Percentiles rank a stretch among this genome's conserved stretches.
These are phyloP conservation scores for Silene uniflora DNA, from an alignment of 148 eudicot genomes.

Conservation along the genomic window DNA sequence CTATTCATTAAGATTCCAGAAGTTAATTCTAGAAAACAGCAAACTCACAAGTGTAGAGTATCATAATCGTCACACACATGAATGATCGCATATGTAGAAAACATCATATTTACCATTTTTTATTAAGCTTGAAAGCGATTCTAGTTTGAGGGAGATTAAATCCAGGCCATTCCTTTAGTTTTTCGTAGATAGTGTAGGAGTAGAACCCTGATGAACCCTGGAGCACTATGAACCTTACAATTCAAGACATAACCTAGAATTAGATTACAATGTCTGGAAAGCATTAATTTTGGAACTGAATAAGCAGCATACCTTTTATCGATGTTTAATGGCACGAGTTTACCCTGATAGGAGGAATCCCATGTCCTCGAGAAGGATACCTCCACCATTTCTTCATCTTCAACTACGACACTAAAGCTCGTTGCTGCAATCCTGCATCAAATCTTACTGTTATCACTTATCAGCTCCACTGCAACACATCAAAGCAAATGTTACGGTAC, in stretches of 20 bases:
- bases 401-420: conserved; percentile 48
- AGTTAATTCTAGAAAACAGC: not conserved
- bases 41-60: not conserved
- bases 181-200: conserved; percentile 39
- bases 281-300: not conserved
- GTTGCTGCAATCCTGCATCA: conserved; percentile 59
- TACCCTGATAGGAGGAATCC: conserved; percentile 56
- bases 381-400: conserved; percentile 72
- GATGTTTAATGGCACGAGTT: conserved; percentile 65
- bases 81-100: not conserved
- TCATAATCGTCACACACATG: not conserved
- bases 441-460: not conserved
- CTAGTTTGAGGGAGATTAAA: conserved; percentile 78
- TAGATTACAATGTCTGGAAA: not conserved
- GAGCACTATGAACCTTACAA: conserved; percentile 37
- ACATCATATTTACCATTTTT: conserved; percentile 42
- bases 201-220: conserved; percentile 42
- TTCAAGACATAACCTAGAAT: not conserved
- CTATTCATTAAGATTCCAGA: conserved; percentile 25
- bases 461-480: not conserved
- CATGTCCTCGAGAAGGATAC: conserved; percentile 79
- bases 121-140: conserved; percentile 77
- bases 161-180: conserved; percentile 64
- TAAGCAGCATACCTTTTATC: conserved; percentile 63
- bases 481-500: not conserved